Percentiles rank a stretch among this genome's conserved stretches.
These are phyloP conservation scores for Middelhovenomyces tepae DNA, from an alignment of 805 yeast species.

Conservation along the genomic window DNA sequence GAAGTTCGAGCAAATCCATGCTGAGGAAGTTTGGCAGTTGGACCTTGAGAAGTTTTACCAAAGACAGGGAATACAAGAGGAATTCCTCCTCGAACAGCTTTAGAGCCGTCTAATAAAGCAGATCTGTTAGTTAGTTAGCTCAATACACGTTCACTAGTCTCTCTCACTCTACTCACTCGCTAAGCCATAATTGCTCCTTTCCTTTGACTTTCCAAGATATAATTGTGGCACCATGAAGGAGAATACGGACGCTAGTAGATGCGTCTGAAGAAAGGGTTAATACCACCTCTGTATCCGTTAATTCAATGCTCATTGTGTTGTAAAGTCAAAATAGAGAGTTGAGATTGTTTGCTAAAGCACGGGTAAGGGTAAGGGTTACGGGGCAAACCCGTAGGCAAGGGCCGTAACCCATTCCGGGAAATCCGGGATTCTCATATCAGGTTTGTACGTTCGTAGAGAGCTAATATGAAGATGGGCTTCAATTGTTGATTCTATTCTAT, in stretches of 20 bases:
- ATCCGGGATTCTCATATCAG: too few species aligned
- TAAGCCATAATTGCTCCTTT: slow-evolving; percentile 72
- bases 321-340: slow-evolving; percentile 1
- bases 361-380: too few species aligned
- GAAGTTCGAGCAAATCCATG: slow-evolving; percentile 94
- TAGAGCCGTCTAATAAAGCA: slow-evolving; percentile 83
- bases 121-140: too few species aligned
- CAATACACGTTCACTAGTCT: not conserved
- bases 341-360: too few species aligned
- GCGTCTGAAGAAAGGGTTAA: slow-evolving; percentile 42
- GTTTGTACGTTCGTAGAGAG: too few species aligned
- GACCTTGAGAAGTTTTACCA: slow-evolving; percentile 60
- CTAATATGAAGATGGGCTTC: too few species aligned
- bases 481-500: too few species aligned
- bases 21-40: slow-evolving; percentile 68
- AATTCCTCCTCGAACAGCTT: slow-evolving; percentile 95
- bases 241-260: slow-evolving; percentile 54
- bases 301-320: slow-evolving; percentile 62
- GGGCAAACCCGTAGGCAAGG: too few species aligned
- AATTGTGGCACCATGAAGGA: slow-evolving; percentile 84
- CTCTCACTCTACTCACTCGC: slow-evolving; percentile 17
- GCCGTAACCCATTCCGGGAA: too few species aligned
- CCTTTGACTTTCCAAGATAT: slow-evolving; percentile 70
- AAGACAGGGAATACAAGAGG: slow-evolving; percentile 88
- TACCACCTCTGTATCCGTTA: slow-evolving; percentile 52